A percentile compares a stretch with the other conserved stretches of the same genome.
Evolutionary conservation across 306 rosid species (phyloP).

Genomic region (Quercus gilva): DNA sequence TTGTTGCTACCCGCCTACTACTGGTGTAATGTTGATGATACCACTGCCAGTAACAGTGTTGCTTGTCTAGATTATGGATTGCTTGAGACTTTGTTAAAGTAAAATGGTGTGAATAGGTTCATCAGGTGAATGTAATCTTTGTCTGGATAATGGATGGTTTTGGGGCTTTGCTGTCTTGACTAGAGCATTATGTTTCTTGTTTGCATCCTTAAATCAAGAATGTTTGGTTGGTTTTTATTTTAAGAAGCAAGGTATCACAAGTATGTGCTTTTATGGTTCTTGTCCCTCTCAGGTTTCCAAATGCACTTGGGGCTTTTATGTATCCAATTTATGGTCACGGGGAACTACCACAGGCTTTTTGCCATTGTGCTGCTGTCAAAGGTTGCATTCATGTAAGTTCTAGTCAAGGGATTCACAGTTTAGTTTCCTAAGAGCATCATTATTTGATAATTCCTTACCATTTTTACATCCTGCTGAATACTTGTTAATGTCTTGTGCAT

Average conservation of each 20-base stretch:
- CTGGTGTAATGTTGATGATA: neutral
- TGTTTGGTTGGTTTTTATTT: constrained; percentile 7
- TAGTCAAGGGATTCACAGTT: constrained; percentile 6
- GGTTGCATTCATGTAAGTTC: constrained; percentile 90
- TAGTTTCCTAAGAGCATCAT: neutral
- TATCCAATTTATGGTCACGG: constrained; percentile 91
- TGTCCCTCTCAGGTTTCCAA: constrained; percentile 54
- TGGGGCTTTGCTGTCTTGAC: neutral
- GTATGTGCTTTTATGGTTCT: neutral
- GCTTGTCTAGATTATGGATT: too few species aligned
- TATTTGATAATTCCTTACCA: neutral
- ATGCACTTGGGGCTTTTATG: constrained; percentile 77
- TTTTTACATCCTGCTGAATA: neutral
- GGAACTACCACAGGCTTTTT: constrained; percentile 86
- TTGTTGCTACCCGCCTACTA: neutral
- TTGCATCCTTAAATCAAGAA: neutral
- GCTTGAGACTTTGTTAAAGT: too few species aligned
- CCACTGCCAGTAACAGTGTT: neutral
- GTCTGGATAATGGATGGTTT: neutral
- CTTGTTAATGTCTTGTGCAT: neutral
- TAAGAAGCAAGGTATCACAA: neutral
- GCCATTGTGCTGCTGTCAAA: constrained; percentile 95
- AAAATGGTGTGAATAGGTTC: too few species aligned
- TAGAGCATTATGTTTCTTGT: neutral
- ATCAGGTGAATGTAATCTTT: neutral